phyloP scores from a whole-genome alignment of 371 early-diverging fungal species.

The Conidiobolus incongruus region DNA sequence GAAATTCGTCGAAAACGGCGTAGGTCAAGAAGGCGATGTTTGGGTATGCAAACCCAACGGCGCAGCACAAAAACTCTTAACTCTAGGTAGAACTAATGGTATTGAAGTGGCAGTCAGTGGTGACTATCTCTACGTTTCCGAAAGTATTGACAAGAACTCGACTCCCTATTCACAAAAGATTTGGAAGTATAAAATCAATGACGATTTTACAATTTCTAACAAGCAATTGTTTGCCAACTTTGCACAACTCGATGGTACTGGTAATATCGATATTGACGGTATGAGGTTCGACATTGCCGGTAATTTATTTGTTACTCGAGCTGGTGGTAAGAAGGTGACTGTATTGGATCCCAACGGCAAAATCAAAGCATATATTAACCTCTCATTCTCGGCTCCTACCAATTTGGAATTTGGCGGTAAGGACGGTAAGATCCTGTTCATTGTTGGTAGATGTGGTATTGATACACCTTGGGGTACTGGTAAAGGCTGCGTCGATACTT shows the following conservation, averaged over 20 bases:
- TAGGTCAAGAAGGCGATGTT: constrained; percentile 17
- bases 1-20: constrained; percentile 13
- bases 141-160: constrained; percentile 12
- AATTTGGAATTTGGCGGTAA: constrained; percentile 24
- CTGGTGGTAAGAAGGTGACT: constrained; percentile 15
- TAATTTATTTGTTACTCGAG: constrained; percentile 20
- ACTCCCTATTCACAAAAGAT: constrained; percentile 15
- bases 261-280: constrained; percentile 18
- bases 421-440: constrained; percentile 15
- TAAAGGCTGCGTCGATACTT: constrained; percentile 7
- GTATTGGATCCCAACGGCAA: constrained; percentile 13
- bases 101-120: constrained; percentile 22
- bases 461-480: background rate
- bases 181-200: constrained; percentile 4
- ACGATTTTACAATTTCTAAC: constrained; percentile 1
- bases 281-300: constrained; percentile 19
- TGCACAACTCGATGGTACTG: constrained; percentile 13
- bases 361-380: constrained; percentile 10
- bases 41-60: constrained; percentile 14
- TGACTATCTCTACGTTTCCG: constrained; percentile 20
- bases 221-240: constrained; percentile 15
- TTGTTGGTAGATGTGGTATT: constrained; percentile 16
- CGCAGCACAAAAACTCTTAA: constrained; percentile 10
- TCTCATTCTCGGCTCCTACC: constrained; percentile 11
- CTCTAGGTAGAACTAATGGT: constrained; percentile 22